Conservation (phyloP, 176 grass and related monocot species). For the Aegilops sharonensis region DNA sequence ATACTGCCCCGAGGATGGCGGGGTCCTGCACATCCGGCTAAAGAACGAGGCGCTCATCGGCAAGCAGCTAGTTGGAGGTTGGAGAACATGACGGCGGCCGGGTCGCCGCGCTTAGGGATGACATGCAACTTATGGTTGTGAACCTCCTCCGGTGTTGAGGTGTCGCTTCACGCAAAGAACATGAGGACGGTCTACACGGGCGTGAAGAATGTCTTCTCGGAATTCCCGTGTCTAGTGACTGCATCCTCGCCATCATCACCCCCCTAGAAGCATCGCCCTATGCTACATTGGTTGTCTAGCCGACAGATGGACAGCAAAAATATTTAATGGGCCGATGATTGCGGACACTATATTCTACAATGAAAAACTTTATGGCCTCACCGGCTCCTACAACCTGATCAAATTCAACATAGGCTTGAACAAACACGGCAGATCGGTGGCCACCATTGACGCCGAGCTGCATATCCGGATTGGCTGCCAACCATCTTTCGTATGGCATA, state of each 20-base stretch:
- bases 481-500: not conserved
- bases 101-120: not conserved
- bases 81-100: not conserved
- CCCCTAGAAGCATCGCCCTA: not conserved
- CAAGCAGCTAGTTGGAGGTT: not conserved
- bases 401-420: not conserved
- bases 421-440: not conserved
- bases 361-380: not conserved
- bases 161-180: not conserved
- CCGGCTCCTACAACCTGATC: not conserved
- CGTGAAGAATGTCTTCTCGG: not conserved
- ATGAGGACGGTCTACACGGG: too few species aligned
- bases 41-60: too few species aligned
- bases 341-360: not conserved
- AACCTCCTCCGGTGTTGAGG: not conserved
- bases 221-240: not conserved
- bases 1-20: not conserved
- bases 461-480: not conserved
- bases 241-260: not conserved
- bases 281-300: not conserved
- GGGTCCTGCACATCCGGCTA: too few species aligned
- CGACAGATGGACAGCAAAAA: not conserved
- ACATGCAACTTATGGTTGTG: not conserved
- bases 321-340: not conserved
- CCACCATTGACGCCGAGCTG: not conserved